Conservation (phyloP, 2,329 filamentous ascomycete genomes). For the Epichloe hybrida region DNA sequence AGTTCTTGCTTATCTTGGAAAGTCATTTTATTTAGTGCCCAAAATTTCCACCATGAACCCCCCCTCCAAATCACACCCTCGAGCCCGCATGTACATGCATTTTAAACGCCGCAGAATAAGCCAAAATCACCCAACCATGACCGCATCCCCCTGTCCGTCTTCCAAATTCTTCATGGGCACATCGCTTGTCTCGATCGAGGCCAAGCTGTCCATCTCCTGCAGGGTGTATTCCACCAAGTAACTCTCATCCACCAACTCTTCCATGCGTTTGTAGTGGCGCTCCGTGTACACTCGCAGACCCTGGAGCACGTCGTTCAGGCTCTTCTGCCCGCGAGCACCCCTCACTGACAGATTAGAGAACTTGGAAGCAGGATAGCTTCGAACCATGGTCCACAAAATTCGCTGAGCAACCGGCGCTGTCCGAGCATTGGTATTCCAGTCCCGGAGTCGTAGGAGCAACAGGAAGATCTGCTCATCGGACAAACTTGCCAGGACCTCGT, state of each 20-base stretch:
- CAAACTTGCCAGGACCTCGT: constrained; percentile 67
- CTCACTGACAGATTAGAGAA: constrained; percentile 57
- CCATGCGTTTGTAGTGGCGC: constrained; percentile 77
- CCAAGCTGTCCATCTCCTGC: constrained; percentile 74
- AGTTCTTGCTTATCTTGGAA: no score
- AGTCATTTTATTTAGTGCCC: no score
- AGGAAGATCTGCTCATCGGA: constrained; percentile 76
- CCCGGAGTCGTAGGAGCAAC: constrained; percentile 67
- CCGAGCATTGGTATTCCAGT: constrained; percentile 95
- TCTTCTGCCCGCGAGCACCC: constrained; percentile 44
- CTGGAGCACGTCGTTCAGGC: constrained; percentile 70
- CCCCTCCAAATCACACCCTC: background rate
- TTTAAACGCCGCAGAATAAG: background rate
- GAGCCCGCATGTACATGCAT: background rate
- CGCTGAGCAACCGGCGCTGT: constrained; percentile 77
- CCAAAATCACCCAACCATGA: constrained; percentile 3
- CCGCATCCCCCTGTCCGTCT: constrained; percentile 14
- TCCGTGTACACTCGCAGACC: constrained; percentile 87
- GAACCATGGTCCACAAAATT: constrained; percentile 66
- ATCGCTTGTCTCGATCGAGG: constrained; percentile 26
- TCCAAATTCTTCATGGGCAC: constrained; percentile 21
- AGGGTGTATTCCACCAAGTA: constrained; percentile 90
- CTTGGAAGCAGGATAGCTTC: constrained; percentile 65
- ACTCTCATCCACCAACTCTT: constrained; percentile 86
- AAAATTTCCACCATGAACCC: background rate